Conservation (phyloP, 139 green algal genomes). For the Eudorina sp. region DNA sequence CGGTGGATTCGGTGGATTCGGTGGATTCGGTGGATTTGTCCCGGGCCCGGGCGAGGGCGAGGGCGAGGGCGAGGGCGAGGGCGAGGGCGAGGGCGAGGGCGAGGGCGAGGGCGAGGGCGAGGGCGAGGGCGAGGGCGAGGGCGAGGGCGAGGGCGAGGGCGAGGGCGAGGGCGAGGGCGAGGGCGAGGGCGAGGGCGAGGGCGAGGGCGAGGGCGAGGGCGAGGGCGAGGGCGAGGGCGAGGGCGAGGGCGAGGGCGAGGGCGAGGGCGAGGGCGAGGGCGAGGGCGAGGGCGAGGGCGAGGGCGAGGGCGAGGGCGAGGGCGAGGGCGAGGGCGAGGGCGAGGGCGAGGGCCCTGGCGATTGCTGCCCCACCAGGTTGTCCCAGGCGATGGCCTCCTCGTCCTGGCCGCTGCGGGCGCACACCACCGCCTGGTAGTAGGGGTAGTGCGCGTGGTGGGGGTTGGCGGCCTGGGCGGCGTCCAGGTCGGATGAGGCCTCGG, state of each 20-base stretch:
- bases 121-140: not conserved
- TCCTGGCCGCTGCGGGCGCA: slow-evolving; percentile 18
- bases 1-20: too few relatives aligned
- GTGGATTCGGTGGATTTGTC: too few relatives aligned
- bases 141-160: not conserved
- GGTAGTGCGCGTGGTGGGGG: slow-evolving; percentile 62
- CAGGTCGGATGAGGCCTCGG: slow-evolving; percentile 49
- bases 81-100: not conserved
- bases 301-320: not conserved
- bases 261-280: not conserved
- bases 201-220: not conserved
- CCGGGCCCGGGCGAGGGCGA: not conserved
- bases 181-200: not conserved
- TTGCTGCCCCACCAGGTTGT: slow-evolving; percentile 49
- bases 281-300: not conserved
- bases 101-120: not conserved
- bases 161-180: not conserved
- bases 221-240: not conserved
- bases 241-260: not conserved
- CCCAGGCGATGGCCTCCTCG: slow-evolving; percentile 33
- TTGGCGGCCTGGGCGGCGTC: slow-evolving; percentile 48
- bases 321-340: not conserved
- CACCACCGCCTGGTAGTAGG: slow-evolving; percentile 57
- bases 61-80: not conserved
- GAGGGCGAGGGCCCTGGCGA: not conserved